Evolutionary conservation across 2,329 filamentous ascomycete genomes (phyloP).

Genomic region (Stagonosporopsis rhizophila): DNA sequence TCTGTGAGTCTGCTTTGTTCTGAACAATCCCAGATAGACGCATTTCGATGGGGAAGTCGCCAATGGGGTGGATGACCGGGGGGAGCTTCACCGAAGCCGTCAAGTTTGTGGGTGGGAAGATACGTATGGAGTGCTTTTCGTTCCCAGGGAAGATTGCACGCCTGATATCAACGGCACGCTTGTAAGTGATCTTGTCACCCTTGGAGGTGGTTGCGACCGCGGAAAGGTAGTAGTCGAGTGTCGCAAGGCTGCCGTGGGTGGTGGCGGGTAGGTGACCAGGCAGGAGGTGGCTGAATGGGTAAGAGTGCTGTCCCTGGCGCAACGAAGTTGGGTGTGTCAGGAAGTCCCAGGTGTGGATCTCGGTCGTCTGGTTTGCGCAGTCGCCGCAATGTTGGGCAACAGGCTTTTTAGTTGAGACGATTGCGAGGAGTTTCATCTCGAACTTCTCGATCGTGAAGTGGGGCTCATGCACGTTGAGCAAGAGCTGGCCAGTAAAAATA

Average conservation of each 20-base stretch:
- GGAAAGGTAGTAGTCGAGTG: constrained; percentile 77
- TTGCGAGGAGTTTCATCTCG: constrained; percentile 73
- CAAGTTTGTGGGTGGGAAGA: constrained; percentile 96
- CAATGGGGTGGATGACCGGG: constrained; percentile 84
- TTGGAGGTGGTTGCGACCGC: constrained; percentile 61
- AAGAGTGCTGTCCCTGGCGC: constrained; percentile 69
- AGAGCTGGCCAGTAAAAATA: constrained; percentile 82
- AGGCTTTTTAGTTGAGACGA: constrained; percentile 79
- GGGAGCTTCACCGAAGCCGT: constrained; percentile 83
- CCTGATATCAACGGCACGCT: constrained; percentile 74
- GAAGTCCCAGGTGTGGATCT: constrained; percentile 82
- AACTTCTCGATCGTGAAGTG: constrained; percentile 74
- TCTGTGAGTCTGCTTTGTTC: constrained; percentile 70
- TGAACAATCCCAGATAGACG: constrained; percentile 85
- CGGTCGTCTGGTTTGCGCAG: constrained; percentile 74
- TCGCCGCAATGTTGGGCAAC: constrained; percentile 79
- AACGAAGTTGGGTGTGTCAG: constrained; percentile 51
- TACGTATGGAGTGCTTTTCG: constrained; percentile 87
- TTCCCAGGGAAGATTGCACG: constrained; percentile 79
- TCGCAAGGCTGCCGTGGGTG: constrained; percentile 74
- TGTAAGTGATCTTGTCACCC: constrained; percentile 69
- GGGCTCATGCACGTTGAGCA: constrained; percentile 72
- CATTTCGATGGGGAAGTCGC: constrained; percentile 79
- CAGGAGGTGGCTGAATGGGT: constrained; percentile 88
- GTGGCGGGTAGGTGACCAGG: constrained; percentile 85